Evolutionary conservation across 2,329 filamentous ascomycete genomes (phyloP), one percentile per base, ranked within the genome.

Genomic region (Amesomyces nigricolor): DNA sequence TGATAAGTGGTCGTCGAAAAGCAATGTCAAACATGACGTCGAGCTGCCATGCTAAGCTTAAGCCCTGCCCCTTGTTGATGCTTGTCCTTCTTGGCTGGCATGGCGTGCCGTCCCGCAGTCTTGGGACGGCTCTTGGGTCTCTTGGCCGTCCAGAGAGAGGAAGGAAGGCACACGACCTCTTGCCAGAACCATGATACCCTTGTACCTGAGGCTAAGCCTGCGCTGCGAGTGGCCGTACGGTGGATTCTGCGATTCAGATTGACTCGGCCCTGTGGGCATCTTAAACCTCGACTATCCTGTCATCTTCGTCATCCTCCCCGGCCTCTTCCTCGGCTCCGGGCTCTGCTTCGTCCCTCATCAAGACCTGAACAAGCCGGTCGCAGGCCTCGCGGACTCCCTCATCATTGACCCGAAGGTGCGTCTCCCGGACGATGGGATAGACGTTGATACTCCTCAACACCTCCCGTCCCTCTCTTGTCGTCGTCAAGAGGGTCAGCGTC

Each of bases 401-500:
- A 65, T 96, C 78, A 19, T 91, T 78, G 4, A 91, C 83, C 19
- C 85, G 81, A 59, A 86, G 65, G 75, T 99, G 94, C 32, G 88
- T 86, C 71, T 97, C 94, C 50, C 94, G 79, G 17, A 97, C 77
- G 46, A 97, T 85, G 0, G 91, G 89, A 70, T 99, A 99, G 1
- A 96, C 88, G 64, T 90, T 89, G 45, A 92, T 77, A 16, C 79
- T 74, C 16, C 91, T 80, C 78, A 97, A 76, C 53, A 81, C 73
- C 6, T 95, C 87, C 57, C 92, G 80, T 1, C 87, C 89, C 63
- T 85, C 77, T 6, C 82, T 78, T 7, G 89, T 92, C 5, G 88
- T 91, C 0, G 89, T 91, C 56, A 99, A 72, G 16, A 99, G 73
- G 54, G 91, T 79, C 53, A 99, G 70, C 1, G 91, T 96, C 73